Conservation (phyloP, 2,329 filamentous ascomycete genomes). For the Aspergillus neotritici region DNA sequence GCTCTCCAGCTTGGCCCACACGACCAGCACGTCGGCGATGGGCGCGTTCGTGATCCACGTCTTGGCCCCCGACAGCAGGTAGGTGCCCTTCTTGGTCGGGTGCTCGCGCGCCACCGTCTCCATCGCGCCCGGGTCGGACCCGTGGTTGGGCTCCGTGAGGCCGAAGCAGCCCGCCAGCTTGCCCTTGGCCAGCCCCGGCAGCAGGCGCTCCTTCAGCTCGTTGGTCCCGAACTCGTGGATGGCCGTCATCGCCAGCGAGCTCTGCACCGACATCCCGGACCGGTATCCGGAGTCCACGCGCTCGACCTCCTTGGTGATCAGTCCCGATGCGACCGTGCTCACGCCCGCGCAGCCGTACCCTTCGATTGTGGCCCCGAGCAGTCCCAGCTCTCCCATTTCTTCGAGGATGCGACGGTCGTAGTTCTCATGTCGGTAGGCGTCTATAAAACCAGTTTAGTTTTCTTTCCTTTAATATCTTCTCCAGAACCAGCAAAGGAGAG, state of each 20-base stretch:
- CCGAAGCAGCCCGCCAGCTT: conserved; percentile 81
- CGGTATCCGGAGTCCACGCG: conserved; percentile 87
- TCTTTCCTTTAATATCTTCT: no score
- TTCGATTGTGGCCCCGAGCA: conserved; percentile 77
- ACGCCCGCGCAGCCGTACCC: conserved; percentile 86
- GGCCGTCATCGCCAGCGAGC: conserved; percentile 86
- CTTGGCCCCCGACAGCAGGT: conserved; percentile 72
- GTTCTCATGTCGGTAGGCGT: conserved; percentile 78
- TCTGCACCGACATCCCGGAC: conserved; percentile 90
- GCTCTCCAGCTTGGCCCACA: conserved; percentile 89
- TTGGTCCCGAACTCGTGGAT: conserved; percentile 82
- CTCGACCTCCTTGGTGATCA: conserved; percentile 87
- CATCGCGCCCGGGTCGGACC: conserved; percentile 86
- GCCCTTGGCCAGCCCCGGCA: conserved; percentile 76
- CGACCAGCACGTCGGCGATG: conserved; percentile 74
- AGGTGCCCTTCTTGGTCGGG: conserved; percentile 76
- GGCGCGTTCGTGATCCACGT: conserved; percentile 96
- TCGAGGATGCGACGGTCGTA: conserved; percentile 80
- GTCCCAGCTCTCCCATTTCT: conserved; percentile 90
- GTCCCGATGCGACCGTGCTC: conserved; percentile 78
- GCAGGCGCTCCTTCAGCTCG: conserved; percentile 79
- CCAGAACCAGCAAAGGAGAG: background rate
- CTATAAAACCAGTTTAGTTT: conserved; percentile 39
- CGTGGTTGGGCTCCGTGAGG: conserved; percentile 87
- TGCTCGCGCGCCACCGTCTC: conserved; percentile 81